phyloP scores from a whole-genome alignment of 1,139 yeast genomes.

The Hemisphaericaspora xylofermentans region DNA sequence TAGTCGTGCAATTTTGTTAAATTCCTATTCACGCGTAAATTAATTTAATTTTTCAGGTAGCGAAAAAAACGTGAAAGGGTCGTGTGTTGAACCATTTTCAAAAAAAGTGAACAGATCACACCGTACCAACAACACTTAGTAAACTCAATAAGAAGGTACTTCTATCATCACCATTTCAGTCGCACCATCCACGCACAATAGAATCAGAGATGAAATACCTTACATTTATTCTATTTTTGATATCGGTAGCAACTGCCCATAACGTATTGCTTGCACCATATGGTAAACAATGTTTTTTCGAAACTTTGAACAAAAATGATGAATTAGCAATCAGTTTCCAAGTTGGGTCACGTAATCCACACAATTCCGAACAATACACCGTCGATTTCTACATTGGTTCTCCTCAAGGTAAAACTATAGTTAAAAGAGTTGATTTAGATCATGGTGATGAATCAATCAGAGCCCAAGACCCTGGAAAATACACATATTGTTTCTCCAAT shows the following conservation, averaged over 20 bases:
- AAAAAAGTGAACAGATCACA: not conserved
- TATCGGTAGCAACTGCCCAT: slow-evolving; percentile 53
- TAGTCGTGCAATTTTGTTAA: too few relatives aligned
- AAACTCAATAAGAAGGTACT: not conserved
- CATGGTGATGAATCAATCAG: slow-evolving; percentile 79
- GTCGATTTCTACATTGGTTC: slow-evolving; percentile 70
- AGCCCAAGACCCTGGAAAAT: slow-evolving; percentile 70
- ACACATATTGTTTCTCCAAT: slow-evolving; percentile 88
- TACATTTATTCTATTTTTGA: slow-evolving; percentile 7
- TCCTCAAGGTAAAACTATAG: slow-evolving; percentile 57
- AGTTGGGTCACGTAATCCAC: slow-evolving; percentile 87
- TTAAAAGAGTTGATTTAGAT: slow-evolving; percentile 55
- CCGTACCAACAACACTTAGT: not conserved
- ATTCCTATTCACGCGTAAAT: too few relatives aligned
- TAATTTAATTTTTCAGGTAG: too few relatives aligned
- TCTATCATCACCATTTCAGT: not conserved
- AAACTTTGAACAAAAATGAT: slow-evolving; percentile 77
- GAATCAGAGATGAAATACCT: slow-evolving; percentile 5
- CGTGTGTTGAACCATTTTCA: not conserved
- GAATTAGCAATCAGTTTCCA: slow-evolving; percentile 88
- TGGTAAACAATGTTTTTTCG: slow-evolving; percentile 88
- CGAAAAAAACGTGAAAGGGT: too few relatives aligned
- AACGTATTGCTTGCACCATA: slow-evolving; percentile 81
- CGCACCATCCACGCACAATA: not conserved
- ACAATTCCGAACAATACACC: slow-evolving; percentile 69